phyloP scores from a whole-genome alignment of 2,329 filamentous ascomycete genomes.

The Exophiala sideris region DNA sequence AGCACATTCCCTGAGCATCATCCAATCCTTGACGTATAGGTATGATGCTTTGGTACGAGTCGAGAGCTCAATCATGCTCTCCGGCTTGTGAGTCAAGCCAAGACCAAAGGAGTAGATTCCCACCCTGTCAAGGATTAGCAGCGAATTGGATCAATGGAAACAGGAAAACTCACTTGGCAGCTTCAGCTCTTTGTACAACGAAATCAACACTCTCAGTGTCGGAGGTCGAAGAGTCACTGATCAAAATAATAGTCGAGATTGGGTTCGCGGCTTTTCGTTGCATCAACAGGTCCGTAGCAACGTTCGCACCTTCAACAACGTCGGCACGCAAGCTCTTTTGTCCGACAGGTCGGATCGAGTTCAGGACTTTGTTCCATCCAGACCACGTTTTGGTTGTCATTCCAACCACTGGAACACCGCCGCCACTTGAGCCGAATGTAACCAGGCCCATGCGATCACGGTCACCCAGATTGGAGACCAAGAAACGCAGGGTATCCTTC shows the following conservation, averaged over 20 bases:
- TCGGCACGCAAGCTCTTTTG: constrained; percentile 96
- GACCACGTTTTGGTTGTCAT: constrained; percentile 96
- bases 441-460: constrained; percentile 95
- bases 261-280: constrained; percentile 94
- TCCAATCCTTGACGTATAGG: constrained; percentile 99
- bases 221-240: constrained; percentile 93
- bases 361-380: constrained; percentile 82
- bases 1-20: constrained; percentile 97
- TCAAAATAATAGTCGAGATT: constrained; percentile 89
- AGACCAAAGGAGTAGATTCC: constrained; percentile 95
- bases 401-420: constrained; percentile 90
- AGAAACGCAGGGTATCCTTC: constrained; percentile 85
- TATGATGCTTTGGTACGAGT: constrained; percentile 95
- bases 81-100: constrained; percentile 94
- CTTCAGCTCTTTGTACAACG: constrained; percentile 92
- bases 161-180: constrained; percentile 71
- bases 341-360: constrained; percentile 85
- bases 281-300: constrained; percentile 98
- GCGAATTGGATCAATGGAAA: not conserved
- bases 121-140: constrained; percentile 56
- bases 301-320: constrained; percentile 94
- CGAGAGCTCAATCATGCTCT: constrained; percentile 97
- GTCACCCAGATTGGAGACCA: constrained; percentile 85
- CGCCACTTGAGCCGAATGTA: constrained; percentile 91
- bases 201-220: constrained; percentile 96